Conservation (phyloP, 192 early-diverging fungal genomes). For the Rhizophagus prolifer region DNA sequence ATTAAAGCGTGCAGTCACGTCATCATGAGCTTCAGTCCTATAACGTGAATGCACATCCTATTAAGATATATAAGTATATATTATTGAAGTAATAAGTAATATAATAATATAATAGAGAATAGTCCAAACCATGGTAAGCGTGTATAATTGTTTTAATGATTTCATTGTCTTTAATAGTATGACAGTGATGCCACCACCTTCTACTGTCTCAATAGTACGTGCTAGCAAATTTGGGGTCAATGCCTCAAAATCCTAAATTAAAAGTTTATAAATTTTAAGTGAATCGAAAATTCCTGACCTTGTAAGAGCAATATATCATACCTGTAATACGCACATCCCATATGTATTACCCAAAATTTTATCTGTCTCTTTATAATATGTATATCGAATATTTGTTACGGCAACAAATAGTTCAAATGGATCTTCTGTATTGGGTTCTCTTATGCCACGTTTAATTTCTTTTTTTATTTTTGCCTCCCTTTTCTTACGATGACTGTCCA, state of each 20-base stretch:
- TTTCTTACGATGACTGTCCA: conserved; percentile 89
- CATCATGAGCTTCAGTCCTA: conserved; percentile 89
- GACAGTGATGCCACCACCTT: conserved; percentile 94
- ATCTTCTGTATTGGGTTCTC: conserved; percentile 91
- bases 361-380: conserved; percentile 99
- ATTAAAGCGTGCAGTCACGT: conserved; percentile 94
- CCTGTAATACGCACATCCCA: conserved; percentile 95
- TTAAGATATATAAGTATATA: not conserved
- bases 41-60: conserved; percentile 95
- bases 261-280: conserved; percentile 25
- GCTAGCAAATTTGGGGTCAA: conserved; percentile 96
- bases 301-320: conserved; percentile 13
- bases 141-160: conserved; percentile 95
- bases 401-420: conserved; percentile 99
- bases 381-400: conserved; percentile 94
- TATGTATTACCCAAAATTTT: conserved; percentile 98
- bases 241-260: conserved; percentile 88
- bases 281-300: not conserved
- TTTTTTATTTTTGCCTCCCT: conserved; percentile 93
- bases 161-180: conserved; percentile 93
- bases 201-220: conserved; percentile 96
- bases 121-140: conserved; percentile 86
- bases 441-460: conserved; percentile 87
- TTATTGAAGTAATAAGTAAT: not conserved
- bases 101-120: not conserved